Base-by-base conservation (phyloP, 139 green algal species). In the Edaphochlamys debaryana region DNA sequence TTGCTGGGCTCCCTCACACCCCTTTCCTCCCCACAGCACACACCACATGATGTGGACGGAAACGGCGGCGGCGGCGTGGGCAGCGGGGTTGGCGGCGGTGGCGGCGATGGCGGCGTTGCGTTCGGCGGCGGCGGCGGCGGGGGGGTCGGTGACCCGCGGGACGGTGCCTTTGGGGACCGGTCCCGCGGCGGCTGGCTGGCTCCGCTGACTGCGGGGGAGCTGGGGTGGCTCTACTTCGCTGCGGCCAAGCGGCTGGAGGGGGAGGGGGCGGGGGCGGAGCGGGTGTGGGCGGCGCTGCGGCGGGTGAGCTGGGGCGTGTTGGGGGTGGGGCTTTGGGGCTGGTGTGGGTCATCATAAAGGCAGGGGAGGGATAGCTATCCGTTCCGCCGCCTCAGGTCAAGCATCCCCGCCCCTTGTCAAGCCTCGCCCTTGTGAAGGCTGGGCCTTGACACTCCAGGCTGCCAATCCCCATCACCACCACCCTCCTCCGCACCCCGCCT, bases 221-320 rank as follows among this genome's bases (percentile, higher is more conserved):
- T 89, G 29, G 79, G 85, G 22, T 95, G 91, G 91, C 66, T 95
- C 66, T 67, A 90, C 79, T 95, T 91, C 71, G 89, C 89, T 2
- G 70, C 93, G 8, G 90, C 79, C 67, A 80, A 77, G n/a, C 75
- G 81, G n/a, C 48, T 86, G 36, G 60, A 81, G 69, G 54, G 54
- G n/a, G 13, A 27, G 15, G 62, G 19, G 15, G 62, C 32, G 19
- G 60, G 86, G 37, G 67, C 88, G 32, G 85, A 75, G 64, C 69
- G 62, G 25, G 69, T 67, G 70, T 90, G 73, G 67, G 19, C 9
- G 37, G 56, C 67, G 38, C 73, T 80, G 36, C 37, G n/a, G 37
- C 38, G n/a, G 73, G 73, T 80, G 40, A 3, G 72, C 0, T 40
- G 13, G 25, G 40, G 13, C 11, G 34, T 36, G n/a, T n/a, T n/a